phyloP scores from a whole-genome alignment of 352 stramenopile genomes.

The Phytophthora niederhauseri region DNA sequence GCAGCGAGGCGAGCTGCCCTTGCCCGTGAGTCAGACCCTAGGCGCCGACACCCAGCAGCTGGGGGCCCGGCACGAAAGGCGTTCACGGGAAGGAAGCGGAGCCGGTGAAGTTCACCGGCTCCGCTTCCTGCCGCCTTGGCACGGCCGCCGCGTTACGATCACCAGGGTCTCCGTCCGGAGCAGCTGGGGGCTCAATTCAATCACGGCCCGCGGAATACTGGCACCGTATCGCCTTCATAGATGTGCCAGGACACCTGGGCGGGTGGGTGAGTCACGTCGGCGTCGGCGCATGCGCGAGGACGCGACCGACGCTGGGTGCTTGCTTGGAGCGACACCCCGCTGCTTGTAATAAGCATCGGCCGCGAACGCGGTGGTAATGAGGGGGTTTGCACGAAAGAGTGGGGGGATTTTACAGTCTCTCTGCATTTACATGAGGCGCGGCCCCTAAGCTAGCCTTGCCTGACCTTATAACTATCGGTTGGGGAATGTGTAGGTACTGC shows the following conservation, averaged over 20 bases:
- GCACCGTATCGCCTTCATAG: conserved; percentile 27
- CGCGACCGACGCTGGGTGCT: background rate
- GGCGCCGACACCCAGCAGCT: background rate
- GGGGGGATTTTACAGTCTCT: conserved; percentile 6
- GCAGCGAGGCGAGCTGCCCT: too few relatives aligned
- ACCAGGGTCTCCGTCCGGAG: conserved; percentile 9
- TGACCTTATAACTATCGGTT: conserved; percentile 27
- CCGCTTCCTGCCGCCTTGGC: background rate
- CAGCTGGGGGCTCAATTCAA: conserved; percentile 11
- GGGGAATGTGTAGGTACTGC: background rate
- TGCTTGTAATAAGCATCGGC: background rate
- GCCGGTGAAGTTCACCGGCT: too few relatives aligned
- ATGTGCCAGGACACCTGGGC: conserved; percentile 12
- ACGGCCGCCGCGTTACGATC: background rate
- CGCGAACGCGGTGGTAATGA: background rate
- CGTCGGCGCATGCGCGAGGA: background rate
- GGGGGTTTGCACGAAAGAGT: too few relatives aligned
- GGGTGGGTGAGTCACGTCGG: too few relatives aligned
- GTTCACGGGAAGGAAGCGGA: too few relatives aligned
- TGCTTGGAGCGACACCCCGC: background rate
- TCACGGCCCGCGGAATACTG: conserved; percentile 20
- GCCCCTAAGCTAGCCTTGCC: conserved; percentile 19
- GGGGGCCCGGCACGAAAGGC: background rate
- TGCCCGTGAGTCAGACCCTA: background rate
- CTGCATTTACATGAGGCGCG: conserved; percentile 37